Conservation (phyloP, 352 stramenopile genomes). For the Pythium sukuiense region DNA sequence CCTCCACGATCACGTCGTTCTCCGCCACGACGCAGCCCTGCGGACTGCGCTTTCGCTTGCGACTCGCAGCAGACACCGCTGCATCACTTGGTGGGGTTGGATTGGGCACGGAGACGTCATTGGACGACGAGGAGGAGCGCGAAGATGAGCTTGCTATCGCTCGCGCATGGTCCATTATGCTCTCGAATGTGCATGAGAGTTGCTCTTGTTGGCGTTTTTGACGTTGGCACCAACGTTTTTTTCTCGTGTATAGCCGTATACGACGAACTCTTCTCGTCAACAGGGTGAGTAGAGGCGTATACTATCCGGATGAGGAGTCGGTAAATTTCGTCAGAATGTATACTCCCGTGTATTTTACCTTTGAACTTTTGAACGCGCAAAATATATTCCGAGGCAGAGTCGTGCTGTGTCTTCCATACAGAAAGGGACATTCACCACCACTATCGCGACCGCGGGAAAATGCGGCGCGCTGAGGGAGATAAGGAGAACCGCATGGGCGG, state of each 20-base stretch:
- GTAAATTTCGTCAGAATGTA: slow-evolving; percentile 13
- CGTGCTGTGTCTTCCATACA: neutral
- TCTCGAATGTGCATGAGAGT: neutral
- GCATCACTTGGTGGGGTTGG: neutral
- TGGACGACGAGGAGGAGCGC: neutral
- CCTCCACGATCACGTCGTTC: slow-evolving; percentile 75
- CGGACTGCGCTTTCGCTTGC: slow-evolving; percentile 46
- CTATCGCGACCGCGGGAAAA: slow-evolving; percentile 13
- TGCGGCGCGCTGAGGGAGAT: slow-evolving; percentile 65
- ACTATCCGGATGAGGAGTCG: slow-evolving; percentile 14
- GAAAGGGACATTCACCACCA: neutral
- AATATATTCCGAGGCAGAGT: slow-evolving; percentile 5
- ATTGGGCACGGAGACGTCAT: neutral
- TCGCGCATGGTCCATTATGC: slow-evolving; percentile 4
- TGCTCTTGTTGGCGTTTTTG: slow-evolving; percentile 1
- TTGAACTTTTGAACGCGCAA: slow-evolving; percentile 35
- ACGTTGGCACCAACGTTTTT: neutral
- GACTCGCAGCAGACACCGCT: neutral
- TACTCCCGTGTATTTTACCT: slow-evolving; percentile 24
- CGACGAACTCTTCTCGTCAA: neutral
- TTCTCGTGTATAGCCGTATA: slow-evolving; percentile 17
- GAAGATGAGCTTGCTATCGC: slow-evolving; percentile 4
- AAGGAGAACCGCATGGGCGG: slow-evolving; percentile 52
- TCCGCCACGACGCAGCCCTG: slow-evolving; percentile 52
- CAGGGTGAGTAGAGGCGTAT: neutral